These are phyloP conservation scores for Millerozyma miso DNA, from an alignment of 805 yeast species.

Conservation along the genomic window DNA sequence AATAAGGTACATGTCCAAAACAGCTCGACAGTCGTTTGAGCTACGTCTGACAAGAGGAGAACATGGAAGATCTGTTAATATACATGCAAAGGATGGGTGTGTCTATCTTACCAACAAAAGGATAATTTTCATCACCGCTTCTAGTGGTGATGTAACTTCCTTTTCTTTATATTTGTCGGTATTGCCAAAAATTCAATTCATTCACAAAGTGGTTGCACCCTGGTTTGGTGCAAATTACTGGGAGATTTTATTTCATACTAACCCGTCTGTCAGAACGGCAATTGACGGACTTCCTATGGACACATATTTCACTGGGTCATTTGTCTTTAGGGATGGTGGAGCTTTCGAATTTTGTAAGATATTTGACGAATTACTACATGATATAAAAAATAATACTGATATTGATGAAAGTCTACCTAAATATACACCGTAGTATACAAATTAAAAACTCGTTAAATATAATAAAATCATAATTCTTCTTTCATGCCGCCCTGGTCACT, in stretches of 20 bases:
- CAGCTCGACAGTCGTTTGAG: conserved; percentile 26
- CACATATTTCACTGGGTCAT: conserved; percentile 32
- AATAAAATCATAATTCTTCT: too few relatives aligned
- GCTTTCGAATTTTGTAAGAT: conserved; percentile 35
- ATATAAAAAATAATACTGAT: conserved; percentile 31
- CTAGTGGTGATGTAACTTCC: conserved; percentile 39
- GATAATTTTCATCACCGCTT: conserved; percentile 33
- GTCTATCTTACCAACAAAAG: conserved; percentile 40
- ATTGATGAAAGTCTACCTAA: conserved; percentile 45
- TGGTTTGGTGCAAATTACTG: conserved; percentile 55
- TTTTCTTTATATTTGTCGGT: conserved; percentile 33
- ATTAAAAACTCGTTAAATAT: too few relatives aligned
- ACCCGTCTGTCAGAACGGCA: conserved; percentile 26
- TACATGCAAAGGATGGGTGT: conserved; percentile 35
- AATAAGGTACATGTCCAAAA: conserved; percentile 8
- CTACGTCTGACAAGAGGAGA: conserved; percentile 17
- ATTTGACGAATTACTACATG: conserved; percentile 30
- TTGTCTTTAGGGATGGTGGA: conserved; percentile 48
- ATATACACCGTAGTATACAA: conserved; percentile 25
- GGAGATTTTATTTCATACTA: conserved; percentile 37
- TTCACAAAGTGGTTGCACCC: conserved; percentile 42
- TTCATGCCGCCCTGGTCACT: conserved; percentile 2
- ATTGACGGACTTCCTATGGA: conserved; percentile 39
- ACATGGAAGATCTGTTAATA: conserved; percentile 13
- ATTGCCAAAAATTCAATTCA: conserved; percentile 26